These are phyloP conservation scores for Intubia oerlemansii DNA, from an alignment of 2,329 filamentous ascomycete genomes.

Conservation along the genomic window DNA sequence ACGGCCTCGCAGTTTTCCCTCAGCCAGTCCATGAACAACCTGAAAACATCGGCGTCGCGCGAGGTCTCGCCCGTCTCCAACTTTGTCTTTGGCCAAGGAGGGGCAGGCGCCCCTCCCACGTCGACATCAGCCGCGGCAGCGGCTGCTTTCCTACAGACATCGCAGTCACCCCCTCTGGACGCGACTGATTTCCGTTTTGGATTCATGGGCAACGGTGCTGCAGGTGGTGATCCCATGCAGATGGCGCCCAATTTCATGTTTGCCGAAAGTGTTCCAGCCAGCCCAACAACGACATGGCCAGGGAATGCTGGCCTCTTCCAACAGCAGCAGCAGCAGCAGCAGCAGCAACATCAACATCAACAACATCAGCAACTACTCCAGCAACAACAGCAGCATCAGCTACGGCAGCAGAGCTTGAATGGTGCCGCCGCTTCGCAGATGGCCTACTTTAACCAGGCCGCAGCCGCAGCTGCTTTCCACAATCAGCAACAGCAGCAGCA, in stretches of 20 bases:
- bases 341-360: not conserved
- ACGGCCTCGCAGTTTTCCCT: slow-evolving; percentile 25
- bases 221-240: slow-evolving; percentile 2
- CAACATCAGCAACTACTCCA: slow-evolving; percentile 3
- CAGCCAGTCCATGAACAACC: slow-evolving; percentile 26
- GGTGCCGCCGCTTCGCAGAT: slow-evolving; percentile 1
- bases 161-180: slow-evolving; percentile 21
- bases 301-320: slow-evolving; percentile 2
- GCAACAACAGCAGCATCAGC: not conserved
- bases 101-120: too few relatives aligned
- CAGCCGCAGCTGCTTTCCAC: not conserved
- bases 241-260: slow-evolving; percentile 4
- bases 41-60: slow-evolving; percentile 24
- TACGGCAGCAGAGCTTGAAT: slow-evolving; percentile 1
- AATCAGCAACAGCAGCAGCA: not conserved
- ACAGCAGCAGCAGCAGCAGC: slow-evolving; percentile 4
- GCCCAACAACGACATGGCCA: slow-evolving; percentile 4
- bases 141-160: slow-evolving; percentile 21
- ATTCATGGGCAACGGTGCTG: slow-evolving; percentile 1
- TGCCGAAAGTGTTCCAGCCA: slow-evolving; percentile 5
- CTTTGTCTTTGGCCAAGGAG: slow-evolving; percentile 28
- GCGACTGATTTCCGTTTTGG: slow-evolving; percentile 16
- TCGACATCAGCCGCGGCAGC: too few relatives aligned
- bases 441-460: slow-evolving; percentile 3
- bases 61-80: slow-evolving; percentile 33